Evolutionary conservation across 257 asterid genomes (phyloP).

Genomic region (Solanum infundibuliforme): DNA sequence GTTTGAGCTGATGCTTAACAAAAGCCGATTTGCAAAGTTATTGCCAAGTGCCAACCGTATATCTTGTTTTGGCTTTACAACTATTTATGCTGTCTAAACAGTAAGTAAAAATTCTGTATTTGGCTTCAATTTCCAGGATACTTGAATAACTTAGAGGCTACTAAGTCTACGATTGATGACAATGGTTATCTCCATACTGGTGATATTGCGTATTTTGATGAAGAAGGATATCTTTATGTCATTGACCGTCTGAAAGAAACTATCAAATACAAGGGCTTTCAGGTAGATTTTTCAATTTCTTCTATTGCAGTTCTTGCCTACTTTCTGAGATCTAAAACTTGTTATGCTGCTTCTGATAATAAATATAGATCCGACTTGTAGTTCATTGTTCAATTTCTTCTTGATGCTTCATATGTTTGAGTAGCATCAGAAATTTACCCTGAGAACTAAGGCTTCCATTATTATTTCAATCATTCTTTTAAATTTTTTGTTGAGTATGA

Average conservation of each 20-base stretch:
- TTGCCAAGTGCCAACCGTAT: background rate
- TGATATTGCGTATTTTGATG: slow-evolving; percentile 69
- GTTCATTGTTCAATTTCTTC: background rate
- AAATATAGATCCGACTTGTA: background rate
- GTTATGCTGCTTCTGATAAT: background rate
- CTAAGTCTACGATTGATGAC: slow-evolving; percentile 40
- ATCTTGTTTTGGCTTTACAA: background rate
- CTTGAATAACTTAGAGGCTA: slow-evolving; percentile 52
- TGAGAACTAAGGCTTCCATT: background rate
- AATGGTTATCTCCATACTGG: slow-evolving; percentile 89
- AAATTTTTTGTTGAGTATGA: background rate
- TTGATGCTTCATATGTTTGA: background rate
- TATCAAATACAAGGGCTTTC: slow-evolving; percentile 86
- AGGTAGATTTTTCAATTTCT: slow-evolving; percentile 25
- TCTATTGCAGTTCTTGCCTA: background rate
- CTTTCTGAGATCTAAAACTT: background rate
- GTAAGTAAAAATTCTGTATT: background rate
- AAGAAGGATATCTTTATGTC: slow-evolving; percentile 58
- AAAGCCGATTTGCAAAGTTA: background rate
- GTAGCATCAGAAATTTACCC: background rate
- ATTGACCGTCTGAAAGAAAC: slow-evolving; percentile 77
- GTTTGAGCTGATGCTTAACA: background rate
- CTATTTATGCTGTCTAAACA: background rate
- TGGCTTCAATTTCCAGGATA: slow-evolving; percentile 36
- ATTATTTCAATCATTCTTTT: background rate